Conservation (phyloP, 164 flowering plant species). For the Litsea cubeba region DNA sequence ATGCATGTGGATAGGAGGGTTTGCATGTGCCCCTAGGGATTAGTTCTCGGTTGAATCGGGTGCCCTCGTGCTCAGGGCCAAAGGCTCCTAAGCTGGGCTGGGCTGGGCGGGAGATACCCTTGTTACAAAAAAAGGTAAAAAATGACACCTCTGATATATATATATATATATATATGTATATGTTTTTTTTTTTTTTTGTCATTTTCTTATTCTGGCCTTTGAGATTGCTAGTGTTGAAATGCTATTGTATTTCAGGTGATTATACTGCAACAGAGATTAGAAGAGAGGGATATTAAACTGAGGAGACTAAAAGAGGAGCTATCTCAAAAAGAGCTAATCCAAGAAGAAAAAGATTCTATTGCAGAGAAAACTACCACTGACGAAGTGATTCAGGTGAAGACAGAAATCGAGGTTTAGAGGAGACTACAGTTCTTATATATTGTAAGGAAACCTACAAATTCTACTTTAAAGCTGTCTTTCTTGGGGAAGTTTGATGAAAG, state of each 20-base stretch:
- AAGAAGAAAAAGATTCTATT: constrained; percentile 21
- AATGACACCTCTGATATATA: background rate
- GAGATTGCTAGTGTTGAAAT: background rate
- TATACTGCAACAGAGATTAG: constrained; percentile 57
- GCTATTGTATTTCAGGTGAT: constrained; percentile 43
- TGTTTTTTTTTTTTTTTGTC: background rate
- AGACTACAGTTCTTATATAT: background rate
- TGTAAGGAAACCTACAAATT: too few relatives aligned
- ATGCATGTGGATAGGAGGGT: too few relatives aligned
- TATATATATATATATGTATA: too few relatives aligned
- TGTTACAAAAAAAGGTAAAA: too few relatives aligned
- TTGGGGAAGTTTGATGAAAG: too few relatives aligned
- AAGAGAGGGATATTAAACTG: constrained; percentile 61
- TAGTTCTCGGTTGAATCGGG: too few relatives aligned
- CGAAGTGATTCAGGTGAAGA: background rate
- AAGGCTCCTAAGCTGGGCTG: too few relatives aligned
- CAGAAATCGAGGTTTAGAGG: constrained; percentile 10
- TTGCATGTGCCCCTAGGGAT: too few relatives aligned
- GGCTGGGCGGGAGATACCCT: too few relatives aligned
- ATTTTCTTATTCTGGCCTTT: background rate
- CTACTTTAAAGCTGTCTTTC: too few relatives aligned
- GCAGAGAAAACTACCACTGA: constrained; percentile 1
- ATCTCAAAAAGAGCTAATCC: constrained; percentile 26
- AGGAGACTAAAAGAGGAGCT: constrained; percentile 45
- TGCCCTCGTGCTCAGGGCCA: too few relatives aligned